Percentiles rank a stretch among this genome's conserved stretches.
Conservation (phyloP, 176 grass and related monocot species). For the Paspalum notatum region DNA sequence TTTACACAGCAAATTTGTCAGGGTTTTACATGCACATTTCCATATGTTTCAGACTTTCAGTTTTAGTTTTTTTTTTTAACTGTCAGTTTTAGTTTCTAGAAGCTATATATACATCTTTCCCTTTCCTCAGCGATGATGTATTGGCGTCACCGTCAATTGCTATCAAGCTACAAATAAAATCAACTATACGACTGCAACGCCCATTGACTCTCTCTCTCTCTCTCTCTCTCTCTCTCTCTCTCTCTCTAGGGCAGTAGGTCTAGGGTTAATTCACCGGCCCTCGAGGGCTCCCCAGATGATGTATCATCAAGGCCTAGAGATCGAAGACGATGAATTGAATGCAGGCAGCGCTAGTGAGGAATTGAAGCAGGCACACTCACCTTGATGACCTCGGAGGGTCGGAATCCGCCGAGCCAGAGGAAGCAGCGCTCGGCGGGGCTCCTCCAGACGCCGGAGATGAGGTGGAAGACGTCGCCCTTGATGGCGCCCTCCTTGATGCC, state of each 20-base stretch:
- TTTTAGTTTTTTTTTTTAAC: neutral
- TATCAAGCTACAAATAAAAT: too few species aligned
- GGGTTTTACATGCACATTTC: neutral
- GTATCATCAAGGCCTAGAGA: too few species aligned
- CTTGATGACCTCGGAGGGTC: slow-evolving; percentile 96
- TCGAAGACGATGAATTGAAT: neutral
- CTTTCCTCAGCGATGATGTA: neutral
- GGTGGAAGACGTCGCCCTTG: slow-evolving; percentile 94
- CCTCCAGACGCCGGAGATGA: slow-evolving; percentile 92
- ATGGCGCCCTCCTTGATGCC: slow-evolving; percentile 64
- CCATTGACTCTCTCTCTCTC: too few species aligned
- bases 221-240: too few species aligned
- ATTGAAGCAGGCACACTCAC: slow-evolving; percentile 1
- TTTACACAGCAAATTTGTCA: neutral
- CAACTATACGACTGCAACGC: too few species aligned
- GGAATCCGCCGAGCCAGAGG: slow-evolving; percentile 98
- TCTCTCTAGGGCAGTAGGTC: too few species aligned
- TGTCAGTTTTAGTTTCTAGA: neutral
- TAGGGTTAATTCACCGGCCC: too few species aligned
- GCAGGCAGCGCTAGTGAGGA: neutral
- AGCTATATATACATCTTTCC: neutral
- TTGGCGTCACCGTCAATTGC: too few species aligned
- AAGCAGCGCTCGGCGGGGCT: slow-evolving; percentile 97
- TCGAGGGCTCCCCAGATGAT: too few species aligned
- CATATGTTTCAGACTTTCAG: neutral